Conservation (phyloP, 352 stramenopile genomes). For the Thraustotheca clavata region DNA sequence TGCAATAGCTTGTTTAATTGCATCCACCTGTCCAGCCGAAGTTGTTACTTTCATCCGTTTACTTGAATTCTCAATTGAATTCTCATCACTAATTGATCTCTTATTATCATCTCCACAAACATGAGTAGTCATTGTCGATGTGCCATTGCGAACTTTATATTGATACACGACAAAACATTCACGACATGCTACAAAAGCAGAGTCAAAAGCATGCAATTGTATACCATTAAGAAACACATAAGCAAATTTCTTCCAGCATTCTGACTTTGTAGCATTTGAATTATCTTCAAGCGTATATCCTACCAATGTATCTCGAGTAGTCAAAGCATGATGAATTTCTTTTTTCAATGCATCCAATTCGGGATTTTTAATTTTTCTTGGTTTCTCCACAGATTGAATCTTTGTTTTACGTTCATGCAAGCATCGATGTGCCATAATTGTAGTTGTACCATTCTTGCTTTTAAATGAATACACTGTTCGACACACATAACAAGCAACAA, state of each 20-base stretch:
- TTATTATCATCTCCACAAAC: background rate
- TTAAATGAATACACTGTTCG: conserved; percentile 22
- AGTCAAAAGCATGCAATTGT: conserved; percentile 14
- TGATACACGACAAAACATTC: conserved; percentile 18
- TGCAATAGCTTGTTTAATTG: conserved; percentile 8
- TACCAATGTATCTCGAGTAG: background rate
- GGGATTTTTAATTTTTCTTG: conserved; percentile 17
- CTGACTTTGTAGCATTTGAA: conserved; percentile 10
- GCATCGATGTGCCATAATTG: conserved; percentile 19
- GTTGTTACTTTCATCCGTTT: background rate
- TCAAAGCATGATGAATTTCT: conserved; percentile 11
- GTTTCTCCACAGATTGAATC: background rate
- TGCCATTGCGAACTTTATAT: conserved; percentile 21
- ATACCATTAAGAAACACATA: conserved; percentile 8
- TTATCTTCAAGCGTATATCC: conserved; percentile 15
- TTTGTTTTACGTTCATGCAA: background rate
- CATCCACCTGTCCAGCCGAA: background rate
- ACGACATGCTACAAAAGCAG: conserved; percentile 9
- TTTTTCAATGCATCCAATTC: conserved; percentile 15
- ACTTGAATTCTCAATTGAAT: no score
- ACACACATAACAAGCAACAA: conserved; percentile 18
- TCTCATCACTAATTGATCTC: no score
- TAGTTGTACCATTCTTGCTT: conserved; percentile 22
- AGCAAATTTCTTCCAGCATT: conserved; percentile 20
- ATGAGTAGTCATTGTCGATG: conserved; percentile 21